Percentiles rank a stretch among this genome's conserved stretches.
Conservation (phyloP, 2,329 filamentous ascomycete genomes). For the Sarocladium kiliense region DNA sequence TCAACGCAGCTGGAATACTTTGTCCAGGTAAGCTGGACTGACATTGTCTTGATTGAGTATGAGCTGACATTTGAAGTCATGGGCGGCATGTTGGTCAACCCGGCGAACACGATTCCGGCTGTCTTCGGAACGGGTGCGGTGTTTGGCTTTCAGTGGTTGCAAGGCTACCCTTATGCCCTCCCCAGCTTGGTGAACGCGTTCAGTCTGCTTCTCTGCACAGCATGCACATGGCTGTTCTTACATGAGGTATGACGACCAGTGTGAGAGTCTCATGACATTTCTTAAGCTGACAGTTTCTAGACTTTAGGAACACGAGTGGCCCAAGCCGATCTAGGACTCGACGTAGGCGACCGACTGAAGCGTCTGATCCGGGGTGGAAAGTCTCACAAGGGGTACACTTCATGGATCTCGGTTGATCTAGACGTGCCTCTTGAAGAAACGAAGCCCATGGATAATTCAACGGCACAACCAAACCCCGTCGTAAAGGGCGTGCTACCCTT, state of each 20-base stretch:
- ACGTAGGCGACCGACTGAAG: constrained; percentile 27
- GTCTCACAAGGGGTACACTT: constrained; percentile 23
- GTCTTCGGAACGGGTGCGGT: constrained; percentile 57
- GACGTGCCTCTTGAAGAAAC: constrained; percentile 19
- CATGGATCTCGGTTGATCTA: neutral
- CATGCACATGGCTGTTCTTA: constrained; percentile 56
- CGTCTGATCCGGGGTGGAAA: constrained; percentile 21
- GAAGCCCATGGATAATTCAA: neutral
- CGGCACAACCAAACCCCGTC: neutral
- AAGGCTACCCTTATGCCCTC: constrained; percentile 61
- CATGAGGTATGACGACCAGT: constrained; percentile 53
- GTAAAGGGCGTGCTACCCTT: constrained; percentile 26
- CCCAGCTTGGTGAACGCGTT: constrained; percentile 62
- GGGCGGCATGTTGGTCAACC: constrained; percentile 65
- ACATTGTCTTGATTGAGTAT: neutral
- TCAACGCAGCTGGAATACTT: constrained; percentile 40
- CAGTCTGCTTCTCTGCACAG: constrained; percentile 50
- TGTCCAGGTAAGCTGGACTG: constrained; percentile 32
- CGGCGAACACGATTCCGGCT: constrained; percentile 53
- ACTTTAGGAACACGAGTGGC: constrained; percentile 40
- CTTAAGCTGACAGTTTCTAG: constrained; percentile 19
- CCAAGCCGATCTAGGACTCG: constrained; percentile 40
- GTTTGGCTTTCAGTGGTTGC: constrained; percentile 60
- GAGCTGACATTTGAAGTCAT: constrained; percentile 31
- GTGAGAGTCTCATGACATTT: too few species aligned